Conservation (phyloP, 306 rosid genomes). For the Inga leiocalycina region DNA sequence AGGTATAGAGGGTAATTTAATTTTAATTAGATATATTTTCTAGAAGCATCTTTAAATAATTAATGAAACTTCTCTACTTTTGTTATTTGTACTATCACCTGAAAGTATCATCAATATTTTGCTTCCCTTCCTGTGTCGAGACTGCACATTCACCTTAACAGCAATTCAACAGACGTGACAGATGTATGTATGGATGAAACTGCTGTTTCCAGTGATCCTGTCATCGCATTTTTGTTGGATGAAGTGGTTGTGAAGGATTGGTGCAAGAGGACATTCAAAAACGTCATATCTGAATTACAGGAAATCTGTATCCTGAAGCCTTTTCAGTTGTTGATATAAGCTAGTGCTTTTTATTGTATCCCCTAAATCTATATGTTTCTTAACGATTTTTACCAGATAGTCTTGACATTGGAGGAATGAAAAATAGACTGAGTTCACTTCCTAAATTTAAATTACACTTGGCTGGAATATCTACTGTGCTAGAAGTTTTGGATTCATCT, state of each 20-base stretch:
- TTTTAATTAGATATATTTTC: background rate
- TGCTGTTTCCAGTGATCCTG: slow-evolving; percentile 99
- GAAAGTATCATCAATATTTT: slow-evolving; percentile 8
- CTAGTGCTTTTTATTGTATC: background rate
- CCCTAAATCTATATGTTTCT: slow-evolving; percentile 32
- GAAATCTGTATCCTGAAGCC: slow-evolving; percentile 80
- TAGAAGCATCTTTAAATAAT: background rate
- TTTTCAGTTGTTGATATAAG: slow-evolving; percentile 33
- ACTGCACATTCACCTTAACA: slow-evolving; percentile 59
- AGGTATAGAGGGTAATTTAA: background rate
- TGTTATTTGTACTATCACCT: slow-evolving; percentile 14
- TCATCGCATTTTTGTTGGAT: slow-evolving; percentile 96
- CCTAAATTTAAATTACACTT: slow-evolving; percentile 67
- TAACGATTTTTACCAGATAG: slow-evolving; percentile 61
- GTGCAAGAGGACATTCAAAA: slow-evolving; percentile 89
- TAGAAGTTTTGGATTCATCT: slow-evolving; percentile 87
- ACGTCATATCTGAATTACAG: slow-evolving; percentile 66
- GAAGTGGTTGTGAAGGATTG: slow-evolving; percentile 99
- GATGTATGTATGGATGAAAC: slow-evolving; percentile 98
- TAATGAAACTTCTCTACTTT: slow-evolving; percentile 13
- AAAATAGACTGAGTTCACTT: slow-evolving; percentile 59
- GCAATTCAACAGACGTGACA: slow-evolving; percentile 74
- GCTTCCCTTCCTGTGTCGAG: background rate
- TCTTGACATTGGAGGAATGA: slow-evolving; percentile 57
- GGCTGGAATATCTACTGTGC: slow-evolving; percentile 85